phyloP scores from a whole-genome alignment of 495 filamentous ascomycete genomes.

The Cercophora scortea region DNA sequence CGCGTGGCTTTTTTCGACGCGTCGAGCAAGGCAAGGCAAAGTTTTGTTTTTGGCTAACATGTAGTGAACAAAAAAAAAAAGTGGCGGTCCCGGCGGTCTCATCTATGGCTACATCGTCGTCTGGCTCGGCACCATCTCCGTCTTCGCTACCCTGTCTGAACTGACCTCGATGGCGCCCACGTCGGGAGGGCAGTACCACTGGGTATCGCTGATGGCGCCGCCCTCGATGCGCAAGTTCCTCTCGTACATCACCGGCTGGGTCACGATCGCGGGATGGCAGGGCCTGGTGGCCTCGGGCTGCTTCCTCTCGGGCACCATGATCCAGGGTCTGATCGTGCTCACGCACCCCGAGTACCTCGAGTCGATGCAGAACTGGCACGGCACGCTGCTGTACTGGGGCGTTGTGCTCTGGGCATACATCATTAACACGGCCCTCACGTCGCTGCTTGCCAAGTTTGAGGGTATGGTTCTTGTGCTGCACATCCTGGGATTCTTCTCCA shows the following conservation, averaged over 20 bases:
- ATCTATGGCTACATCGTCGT: constrained; percentile 26
- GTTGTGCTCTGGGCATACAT: constrained; percentile 29
- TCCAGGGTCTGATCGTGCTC: constrained; percentile 34
- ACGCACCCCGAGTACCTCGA: constrained; percentile 27
- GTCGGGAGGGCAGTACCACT: constrained; percentile 40
- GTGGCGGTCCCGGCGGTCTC: constrained; percentile 25
- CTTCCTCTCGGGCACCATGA: constrained; percentile 34
- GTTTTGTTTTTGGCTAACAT: no score
- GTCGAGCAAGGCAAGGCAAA: no score
- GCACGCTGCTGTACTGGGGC: constrained; percentile 36
- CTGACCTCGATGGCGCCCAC: constrained; percentile 34
- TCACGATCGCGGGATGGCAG: constrained; percentile 31
- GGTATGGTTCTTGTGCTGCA: constrained; percentile 37
- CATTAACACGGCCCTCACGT: constrained; percentile 30
- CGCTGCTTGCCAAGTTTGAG: constrained; percentile 33
- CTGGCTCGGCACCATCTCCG: constrained; percentile 24
- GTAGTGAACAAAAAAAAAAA: no score
- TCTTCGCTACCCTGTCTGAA: constrained; percentile 24
- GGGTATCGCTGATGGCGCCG: constrained; percentile 42
- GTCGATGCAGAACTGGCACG: constrained; percentile 14
- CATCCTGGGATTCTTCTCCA: constrained; percentile 38
- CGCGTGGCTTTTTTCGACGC: no score
- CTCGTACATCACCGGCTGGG: constrained; percentile 43
- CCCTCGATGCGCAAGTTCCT: constrained; percentile 32
- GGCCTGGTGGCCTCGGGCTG: constrained; percentile 25